These are phyloP conservation scores for Allium sativum DNA, from an alignment of 106 monocot genomes.

Conservation along the genomic window DNA sequence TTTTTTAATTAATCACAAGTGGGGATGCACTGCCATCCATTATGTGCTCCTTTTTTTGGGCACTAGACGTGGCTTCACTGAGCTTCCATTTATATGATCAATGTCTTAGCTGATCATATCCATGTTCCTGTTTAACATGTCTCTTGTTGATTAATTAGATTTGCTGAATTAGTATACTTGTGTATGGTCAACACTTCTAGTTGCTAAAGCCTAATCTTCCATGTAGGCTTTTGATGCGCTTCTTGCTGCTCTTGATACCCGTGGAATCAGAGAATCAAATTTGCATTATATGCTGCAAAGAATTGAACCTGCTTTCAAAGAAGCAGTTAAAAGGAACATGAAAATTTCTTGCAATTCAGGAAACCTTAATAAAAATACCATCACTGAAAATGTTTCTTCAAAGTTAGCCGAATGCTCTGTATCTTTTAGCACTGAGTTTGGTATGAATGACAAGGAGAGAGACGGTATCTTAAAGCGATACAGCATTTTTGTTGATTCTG, in stretches of 20 bases:
- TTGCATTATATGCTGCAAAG: conserved; percentile 84
- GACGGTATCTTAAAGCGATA: conserved; percentile 49
- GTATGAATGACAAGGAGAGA: conserved; percentile 54
- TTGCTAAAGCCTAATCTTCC: no score
- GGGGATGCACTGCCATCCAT: no score
- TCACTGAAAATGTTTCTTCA: conserved; percentile 24
- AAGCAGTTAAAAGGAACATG: conserved; percentile 41
- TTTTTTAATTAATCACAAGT: no score
- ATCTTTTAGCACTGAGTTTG: conserved; percentile 69
- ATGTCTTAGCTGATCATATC: no score
- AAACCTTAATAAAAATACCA: conserved; percentile 1
- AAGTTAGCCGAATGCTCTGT: conserved; percentile 33
- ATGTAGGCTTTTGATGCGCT: conserved; percentile 82
- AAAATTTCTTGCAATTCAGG: conserved; percentile 3
- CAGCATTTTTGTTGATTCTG: conserved; percentile 50
- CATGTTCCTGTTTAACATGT: no score
- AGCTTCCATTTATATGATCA: no score
- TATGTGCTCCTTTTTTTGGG: no score
- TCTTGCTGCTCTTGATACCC: conserved; percentile 66
- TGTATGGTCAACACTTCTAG: no score
- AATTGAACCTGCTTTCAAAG: conserved; percentile 76
- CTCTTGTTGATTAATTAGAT: no score
- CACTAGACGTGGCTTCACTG: no score
- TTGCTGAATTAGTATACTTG: no score
- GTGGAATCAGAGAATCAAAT: conserved; percentile 88